Conservation (phyloP, 2,329 filamentous ascomycete species). For the Pseudocercospora crystallina region DNA sequence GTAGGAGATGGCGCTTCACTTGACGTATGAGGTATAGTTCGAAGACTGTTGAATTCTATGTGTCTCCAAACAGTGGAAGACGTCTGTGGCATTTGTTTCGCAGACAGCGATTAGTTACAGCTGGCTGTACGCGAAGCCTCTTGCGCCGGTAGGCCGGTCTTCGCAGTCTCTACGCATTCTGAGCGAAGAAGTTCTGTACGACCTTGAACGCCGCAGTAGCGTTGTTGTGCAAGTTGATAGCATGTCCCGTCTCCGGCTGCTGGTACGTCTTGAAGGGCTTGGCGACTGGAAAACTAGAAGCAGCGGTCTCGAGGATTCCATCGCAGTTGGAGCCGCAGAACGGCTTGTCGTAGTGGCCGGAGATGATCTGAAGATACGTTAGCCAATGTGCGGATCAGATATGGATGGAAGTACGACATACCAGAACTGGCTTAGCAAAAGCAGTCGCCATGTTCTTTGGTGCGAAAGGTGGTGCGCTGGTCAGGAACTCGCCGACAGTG, state of each 20-base stretch:
- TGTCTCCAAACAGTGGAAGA: too few relatives aligned
- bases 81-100: too few relatives aligned
- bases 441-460: conserved; percentile 16
- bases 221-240: conserved; percentile 38
- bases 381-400: too few relatives aligned
- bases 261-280: conserved; percentile 31
- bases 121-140: too few relatives aligned
- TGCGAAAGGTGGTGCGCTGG: conserved; percentile 14
- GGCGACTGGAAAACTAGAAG: conserved; percentile 32
- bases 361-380: conserved; percentile 18
- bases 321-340: conserved; percentile 42
- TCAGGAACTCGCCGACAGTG: conserved; percentile 33
- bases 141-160: too few relatives aligned
- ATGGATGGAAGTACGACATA: too few relatives aligned
- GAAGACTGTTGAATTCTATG: too few relatives aligned
- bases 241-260: conserved; percentile 41
- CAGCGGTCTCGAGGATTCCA: conserved; percentile 22
- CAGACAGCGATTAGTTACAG: too few relatives aligned
- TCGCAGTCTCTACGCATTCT: background rate
- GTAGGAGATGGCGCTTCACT: too few relatives aligned
- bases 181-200: conserved; percentile 3
- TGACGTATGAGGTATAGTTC: too few relatives aligned
- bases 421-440: conserved; percentile 34
- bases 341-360: conserved; percentile 27
- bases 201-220: conserved; percentile 28